Evolutionary conservation across 75 land plant species (phyloP), one percentile per base, ranked within the genome.

Genomic region (Cunninghamia lanceolata): DNA sequence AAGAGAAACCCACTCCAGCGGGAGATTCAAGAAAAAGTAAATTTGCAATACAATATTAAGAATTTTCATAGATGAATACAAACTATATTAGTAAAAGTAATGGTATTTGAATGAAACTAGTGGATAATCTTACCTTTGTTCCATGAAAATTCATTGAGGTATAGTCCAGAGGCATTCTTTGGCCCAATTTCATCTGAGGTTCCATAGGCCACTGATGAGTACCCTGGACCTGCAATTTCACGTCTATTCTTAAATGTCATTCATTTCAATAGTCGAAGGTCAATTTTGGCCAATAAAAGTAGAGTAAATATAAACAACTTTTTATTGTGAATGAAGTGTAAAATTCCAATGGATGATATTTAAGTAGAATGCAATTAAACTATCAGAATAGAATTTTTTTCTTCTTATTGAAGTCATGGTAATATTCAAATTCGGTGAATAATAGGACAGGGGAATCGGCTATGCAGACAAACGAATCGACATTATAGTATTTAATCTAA

Each of bases 151-250:
- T 89, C 76, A 85, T 93, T 96, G 70, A 89, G 73, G 86, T 89
- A 88, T 13, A 96, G 85, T 0, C 93, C 89, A 35, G 92, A 84
- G 68, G 89, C 90, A 38, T 90, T 88, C 78, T 84, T 88, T 85
- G 98, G 98, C 13, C 98, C 98, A 17, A 93, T 91, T 87, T 96
- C 98, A 53, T 93, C 90, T 2, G 94, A 91, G n/a, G 94, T 93
- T 43, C 98, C 98, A 88, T 93, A 91, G 32, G 93, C 98, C 59
- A 96, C 84, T 35, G 98, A 96, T 4, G 98, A 96, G 76, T 96
- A 96, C 7, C 98, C 98, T 15, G 98, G 98, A 68, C 98, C 98
- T 96, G 71, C 87, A 82, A 82, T 39, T 19, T 78, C n/a, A n/a
- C n/a, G n/a, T n/a, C n/a, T n/a, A n/a, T n/a, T n/a, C n/a, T n/a